Percentiles rank a stretch among this genome's conserved stretches.
phyloP scores from a whole-genome alignment of 1,284 basidiomycete genomes.

The Volvariella volvacea region DNA sequence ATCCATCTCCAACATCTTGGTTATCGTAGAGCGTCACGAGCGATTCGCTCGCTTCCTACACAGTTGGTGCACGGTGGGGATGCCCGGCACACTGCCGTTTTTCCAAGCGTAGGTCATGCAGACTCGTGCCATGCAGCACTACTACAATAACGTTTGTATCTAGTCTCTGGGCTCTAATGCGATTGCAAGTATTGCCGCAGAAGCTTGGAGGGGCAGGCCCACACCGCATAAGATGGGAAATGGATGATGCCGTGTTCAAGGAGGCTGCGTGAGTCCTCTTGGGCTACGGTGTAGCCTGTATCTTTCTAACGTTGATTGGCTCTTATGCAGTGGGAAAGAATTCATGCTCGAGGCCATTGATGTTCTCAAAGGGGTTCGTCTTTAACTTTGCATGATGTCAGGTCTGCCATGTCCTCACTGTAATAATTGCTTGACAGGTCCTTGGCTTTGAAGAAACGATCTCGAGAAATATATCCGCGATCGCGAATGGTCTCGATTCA shows the following conservation, averaged over 20 bases:
- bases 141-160: slow-evolving; percentile 4
- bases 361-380: slow-evolving; percentile 73
- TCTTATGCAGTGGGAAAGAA: slow-evolving; percentile 59
- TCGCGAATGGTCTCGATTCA: slow-evolving; percentile 28
- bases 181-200: slow-evolving; percentile 66
- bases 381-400: slow-evolving; percentile 11
- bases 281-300: slow-evolving; percentile 1
- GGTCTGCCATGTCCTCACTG: slow-evolving; percentile 8
- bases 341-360: slow-evolving; percentile 81
- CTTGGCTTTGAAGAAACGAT: slow-evolving; percentile 61
- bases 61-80: slow-evolving; percentile 73
- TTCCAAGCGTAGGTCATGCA: slow-evolving; percentile 48
- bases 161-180: slow-evolving; percentile 65
- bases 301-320: slow-evolving; percentile 8
- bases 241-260: slow-evolving; percentile 80
- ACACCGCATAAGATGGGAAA: slow-evolving; percentile 66
- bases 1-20: slow-evolving; percentile 4
- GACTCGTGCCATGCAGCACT: slow-evolving; percentile 1
- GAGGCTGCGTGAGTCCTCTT: slow-evolving; percentile 65
- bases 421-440: slow-evolving; percentile 34
- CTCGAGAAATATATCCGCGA: slow-evolving; percentile 34
- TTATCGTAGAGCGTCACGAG: slow-evolving; percentile 51
- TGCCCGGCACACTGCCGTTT: slow-evolving; percentile 77
- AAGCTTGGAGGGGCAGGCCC: slow-evolving; percentile 66
- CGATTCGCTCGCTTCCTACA: slow-evolving; percentile 63